Evolutionary conservation across 306 rosid genomes (phyloP), one percentile per base, ranked within the genome.

Genomic region (Trichosanthes truncata): DNA sequence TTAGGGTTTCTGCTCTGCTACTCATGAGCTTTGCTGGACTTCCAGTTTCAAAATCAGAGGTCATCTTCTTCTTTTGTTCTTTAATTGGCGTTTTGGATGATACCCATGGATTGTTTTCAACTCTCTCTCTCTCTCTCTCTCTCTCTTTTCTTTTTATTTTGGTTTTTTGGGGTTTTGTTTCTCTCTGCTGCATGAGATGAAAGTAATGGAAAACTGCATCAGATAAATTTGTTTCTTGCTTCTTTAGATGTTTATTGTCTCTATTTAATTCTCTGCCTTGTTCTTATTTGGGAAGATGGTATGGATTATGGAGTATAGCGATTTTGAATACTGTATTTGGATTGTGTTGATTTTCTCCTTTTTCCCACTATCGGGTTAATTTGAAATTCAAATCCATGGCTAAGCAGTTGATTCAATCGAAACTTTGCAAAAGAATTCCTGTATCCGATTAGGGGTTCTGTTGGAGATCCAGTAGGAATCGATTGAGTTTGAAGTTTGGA

Each of bases 1-100:
- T 73, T 73, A 73, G 77, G 77, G 59, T 73, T 73, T 73, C 57
- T 72, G 40, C 55, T 69, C n/a, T 69, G 52, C 77, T 73, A 46
- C 41, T 73, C 2, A 73, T 46, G 38, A 73, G 8, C 77, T 46
- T 18, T 73, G 38, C 1, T 25, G 35, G 1, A 14, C 0, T 48
- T 26, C 76, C 1, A 1, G 2, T 73, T 73, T 29, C 25, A 25
- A 14, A 21, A n/a, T 43, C 76, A n/a, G 12, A 68, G 77, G 77
- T 73, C 4, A 14, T 72, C 12, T 21, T 41, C 20, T 68, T 68
- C 56, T 69, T 43, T 0, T 20, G 0, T 71, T 41, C 0, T 73
- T 46, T 73, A 23, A 45, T 72, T 45, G 29, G 2, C 1, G 57
- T 21, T 45, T 72, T 25, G 33, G 11, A 43, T 12, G 1, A 21